phyloP scores from a whole-genome alignment of 75 land plant genomes.

The Adiantum capillusveneris region DNA sequence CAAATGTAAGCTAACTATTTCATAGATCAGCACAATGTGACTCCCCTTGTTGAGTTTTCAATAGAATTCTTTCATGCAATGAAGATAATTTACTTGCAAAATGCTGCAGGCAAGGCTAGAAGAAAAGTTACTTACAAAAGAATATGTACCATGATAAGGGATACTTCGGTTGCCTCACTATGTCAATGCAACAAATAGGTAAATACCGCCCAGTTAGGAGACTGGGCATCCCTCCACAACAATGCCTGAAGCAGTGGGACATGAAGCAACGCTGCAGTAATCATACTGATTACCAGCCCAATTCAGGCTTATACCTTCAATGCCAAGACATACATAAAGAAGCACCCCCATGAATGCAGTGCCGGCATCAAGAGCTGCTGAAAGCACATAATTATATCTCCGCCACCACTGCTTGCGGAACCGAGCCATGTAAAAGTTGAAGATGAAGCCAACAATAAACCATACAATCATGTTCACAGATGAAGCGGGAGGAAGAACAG shows the following conservation, averaged over 20 bases:
- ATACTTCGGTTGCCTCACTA: too few species aligned
- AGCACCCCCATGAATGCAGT: slow-evolving; percentile 76
- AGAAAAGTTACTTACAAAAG: too few species aligned
- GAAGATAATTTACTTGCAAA: too few species aligned
- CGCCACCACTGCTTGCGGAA: slow-evolving; percentile 75
- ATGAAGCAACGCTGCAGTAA: slow-evolving; percentile 53
- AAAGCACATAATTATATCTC: slow-evolving; percentile 73
- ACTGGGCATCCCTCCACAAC: slow-evolving; percentile 54
- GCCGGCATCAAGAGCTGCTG: slow-evolving; percentile 77
- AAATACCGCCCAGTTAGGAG: too few species aligned
- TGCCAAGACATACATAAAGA: slow-evolving; percentile 41
- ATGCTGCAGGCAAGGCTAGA: too few species aligned
- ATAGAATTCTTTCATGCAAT: too few species aligned
- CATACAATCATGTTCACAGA: slow-evolving; percentile 58
- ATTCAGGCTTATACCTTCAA: slow-evolving; percentile 25
- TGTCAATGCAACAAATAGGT: too few species aligned
- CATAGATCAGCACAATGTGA: too few species aligned
- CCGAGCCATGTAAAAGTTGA: slow-evolving; percentile 69
- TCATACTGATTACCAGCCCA: slow-evolving; percentile 73
- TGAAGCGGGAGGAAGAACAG: slow-evolving; percentile 68
- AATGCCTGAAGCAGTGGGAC: slow-evolving; percentile 68
- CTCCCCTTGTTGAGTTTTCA: too few species aligned
- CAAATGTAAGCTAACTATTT: too few species aligned
- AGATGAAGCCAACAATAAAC: slow-evolving; percentile 51
- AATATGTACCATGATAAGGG: too few species aligned